Base-by-base conservation (phyloP, 2,329 filamentous ascomycete species). In the Curvularia verruculosa region DNA sequence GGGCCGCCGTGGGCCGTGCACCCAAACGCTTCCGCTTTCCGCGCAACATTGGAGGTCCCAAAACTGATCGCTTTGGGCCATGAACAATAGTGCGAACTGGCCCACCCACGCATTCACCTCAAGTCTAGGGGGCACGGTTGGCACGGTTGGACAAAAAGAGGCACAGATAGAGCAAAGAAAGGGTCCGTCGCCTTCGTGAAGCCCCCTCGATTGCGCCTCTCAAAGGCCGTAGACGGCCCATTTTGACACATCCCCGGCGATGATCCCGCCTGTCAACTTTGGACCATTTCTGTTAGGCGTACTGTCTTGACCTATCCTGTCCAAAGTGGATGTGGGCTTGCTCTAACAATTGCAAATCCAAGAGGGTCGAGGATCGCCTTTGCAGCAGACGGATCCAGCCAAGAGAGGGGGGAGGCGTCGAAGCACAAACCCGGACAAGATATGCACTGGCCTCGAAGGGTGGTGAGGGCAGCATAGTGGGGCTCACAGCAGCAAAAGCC, bases 11-110 rank as follows among this genome's bases (percentile, higher is more conserved):
- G 67, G 59, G 59, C 70, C 70, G 71, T 71, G 70, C 70, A 54
- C 66, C 21, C 60, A 60, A 64, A 67, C 68, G 63, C 63, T 75
- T 73, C 72, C 71, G 73, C 63, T 64, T 72, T 71, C 70, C 70
- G 71, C 62, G 58, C 63, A 63, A 58, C 56, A 53, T 55, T 56
- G 63, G 57, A 55, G 55, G 59, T 67, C 67, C 63, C 41, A 52
- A 46, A 48, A 31, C 53, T 57, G 56, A 61, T 59, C 58, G 58
- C 58, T 61, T 50, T 50, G 54, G 48, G 37, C 21, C 31, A 41
- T n/a, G 7, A 6, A 8, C 39, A 21, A 24, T 63, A 61, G 60
- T 65, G 63, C 64, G 60, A 60, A 60, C 54, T 56, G 63, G 59
- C 60, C 61, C 61, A 64, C 57, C 56, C 54, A 55, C 56, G 54